phyloP scores from a whole-genome alignment of 495 filamentous ascomycete genomes.

The Evernia prunastri region DNA sequence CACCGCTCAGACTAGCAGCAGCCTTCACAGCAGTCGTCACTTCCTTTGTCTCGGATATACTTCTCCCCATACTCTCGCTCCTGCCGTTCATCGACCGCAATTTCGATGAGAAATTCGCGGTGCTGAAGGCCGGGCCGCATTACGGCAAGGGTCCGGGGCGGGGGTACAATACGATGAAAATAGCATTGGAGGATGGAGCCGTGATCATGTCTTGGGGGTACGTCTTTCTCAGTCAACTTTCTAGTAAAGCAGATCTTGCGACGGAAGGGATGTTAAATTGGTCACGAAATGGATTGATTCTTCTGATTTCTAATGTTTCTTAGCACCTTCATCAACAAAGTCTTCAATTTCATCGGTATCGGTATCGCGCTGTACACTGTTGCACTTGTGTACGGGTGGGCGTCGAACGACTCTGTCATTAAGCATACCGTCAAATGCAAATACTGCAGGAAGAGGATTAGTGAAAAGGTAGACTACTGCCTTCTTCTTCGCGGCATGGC shows the following conservation, averaged over 20 bases:
- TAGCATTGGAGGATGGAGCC: constrained; percentile 64
- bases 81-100: constrained; percentile 64
- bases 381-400: constrained; percentile 57
- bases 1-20: constrained; percentile 48
- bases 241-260: too few relatives aligned
- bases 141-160: constrained; percentile 30
- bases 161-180: constrained; percentile 63
- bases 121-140: constrained; percentile 51
- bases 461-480: constrained; percentile 49
- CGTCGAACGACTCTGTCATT: constrained; percentile 60
- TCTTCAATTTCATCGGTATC: constrained; percentile 60
- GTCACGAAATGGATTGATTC: not conserved
- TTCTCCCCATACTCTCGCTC: constrained; percentile 62
- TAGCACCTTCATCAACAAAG: constrained; percentile 58
- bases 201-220: constrained; percentile 68
- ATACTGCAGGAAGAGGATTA: constrained; percentile 64
- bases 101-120: constrained; percentile 69
- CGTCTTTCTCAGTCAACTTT: too few relatives aligned
- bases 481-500: not conserved
- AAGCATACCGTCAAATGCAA: constrained; percentile 63
- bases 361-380: constrained; percentile 59
- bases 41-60: constrained; percentile 64
- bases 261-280: not conserved
- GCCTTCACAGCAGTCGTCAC: constrained; percentile 68
- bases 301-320: constrained; percentile 4